phyloP scores from a whole-genome alignment of 1,284 basidiomycete species.

The Heterobasidion irregulare region DNA sequence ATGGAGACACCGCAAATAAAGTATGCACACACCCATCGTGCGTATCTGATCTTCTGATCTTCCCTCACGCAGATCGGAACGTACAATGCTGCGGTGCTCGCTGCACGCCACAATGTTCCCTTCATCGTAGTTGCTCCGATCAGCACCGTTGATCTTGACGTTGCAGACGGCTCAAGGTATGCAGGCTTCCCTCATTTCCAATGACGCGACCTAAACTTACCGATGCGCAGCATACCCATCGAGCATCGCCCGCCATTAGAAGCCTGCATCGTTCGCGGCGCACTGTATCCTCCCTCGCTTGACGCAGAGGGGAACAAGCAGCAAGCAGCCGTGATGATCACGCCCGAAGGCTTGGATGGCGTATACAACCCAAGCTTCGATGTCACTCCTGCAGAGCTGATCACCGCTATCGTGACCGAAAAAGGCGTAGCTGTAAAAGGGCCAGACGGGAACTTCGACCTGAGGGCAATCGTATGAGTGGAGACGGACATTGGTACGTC shows the following conservation, averaged over 20 bases:
- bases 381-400: constrained; percentile 82
- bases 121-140: constrained; percentile 89
- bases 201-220: neutral
- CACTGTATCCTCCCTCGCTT: constrained; percentile 43
- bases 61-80: constrained; percentile 61
- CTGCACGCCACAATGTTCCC: constrained; percentile 76
- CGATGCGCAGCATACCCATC: constrained; percentile 68
- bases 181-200: constrained; percentile 15
- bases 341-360: constrained; percentile 53
- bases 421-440: constrained; percentile 73
- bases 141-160: constrained; percentile 79
- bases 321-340: constrained; percentile 68
- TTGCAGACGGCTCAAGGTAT: constrained; percentile 66
- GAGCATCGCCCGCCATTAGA: constrained; percentile 84
- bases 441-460: constrained; percentile 47
- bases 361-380: constrained; percentile 93
- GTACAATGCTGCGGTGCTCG: constrained; percentile 85
- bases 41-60: neutral
- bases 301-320: constrained; percentile 34
- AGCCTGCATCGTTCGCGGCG: constrained; percentile 80
- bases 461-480: constrained; percentile 21
- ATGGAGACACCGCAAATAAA: constrained; percentile 94
- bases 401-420: constrained; percentile 84
- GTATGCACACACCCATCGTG: constrained; percentile 24
- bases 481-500: neutral